Conservation (phyloP, 2,329 filamentous ascomycete genomes). For the Ceratocystis papillata region DNA sequence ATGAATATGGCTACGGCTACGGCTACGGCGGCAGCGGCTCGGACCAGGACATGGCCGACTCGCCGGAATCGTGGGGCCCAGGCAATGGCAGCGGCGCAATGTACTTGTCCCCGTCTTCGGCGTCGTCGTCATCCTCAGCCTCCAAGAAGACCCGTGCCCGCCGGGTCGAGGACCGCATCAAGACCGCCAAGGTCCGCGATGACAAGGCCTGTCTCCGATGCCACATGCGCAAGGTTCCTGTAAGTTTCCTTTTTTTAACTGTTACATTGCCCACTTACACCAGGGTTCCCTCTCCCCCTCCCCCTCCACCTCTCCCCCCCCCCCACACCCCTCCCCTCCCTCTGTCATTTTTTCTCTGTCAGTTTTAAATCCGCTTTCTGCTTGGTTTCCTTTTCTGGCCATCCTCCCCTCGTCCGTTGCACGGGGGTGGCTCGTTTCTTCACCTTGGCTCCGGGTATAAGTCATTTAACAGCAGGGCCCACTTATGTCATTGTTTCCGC, state of each 20-base stretch:
- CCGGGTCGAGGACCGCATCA: constrained; percentile 33
- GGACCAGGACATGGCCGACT: constrained; percentile 10
- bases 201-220: constrained; percentile 41
- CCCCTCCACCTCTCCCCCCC: not conserved
- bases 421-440: constrained; percentile 18
- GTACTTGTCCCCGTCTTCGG: not conserved
- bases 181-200: constrained; percentile 42
- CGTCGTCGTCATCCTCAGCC: constrained; percentile 6
- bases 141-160: constrained; percentile 17
- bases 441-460: not conserved
- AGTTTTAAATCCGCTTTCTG: not conserved
- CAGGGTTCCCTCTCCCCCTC: not conserved
- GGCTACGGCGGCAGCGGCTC: constrained; percentile 8
- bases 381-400: not conserved
- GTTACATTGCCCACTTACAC: not conserved
- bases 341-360: not conserved
- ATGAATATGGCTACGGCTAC: not conserved
- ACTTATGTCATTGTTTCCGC: not conserved
- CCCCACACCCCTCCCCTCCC: not conserved
- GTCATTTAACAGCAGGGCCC: not conserved
- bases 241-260: constrained; percentile 30
- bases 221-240: constrained; percentile 39
- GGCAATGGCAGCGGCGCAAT: not conserved
- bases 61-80: constrained; percentile 5
- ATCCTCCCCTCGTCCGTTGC: constrained; percentile 8